phyloP scores from a whole-genome alignment of 345 rosid species.

The Pelargonium nanum region DNA sequence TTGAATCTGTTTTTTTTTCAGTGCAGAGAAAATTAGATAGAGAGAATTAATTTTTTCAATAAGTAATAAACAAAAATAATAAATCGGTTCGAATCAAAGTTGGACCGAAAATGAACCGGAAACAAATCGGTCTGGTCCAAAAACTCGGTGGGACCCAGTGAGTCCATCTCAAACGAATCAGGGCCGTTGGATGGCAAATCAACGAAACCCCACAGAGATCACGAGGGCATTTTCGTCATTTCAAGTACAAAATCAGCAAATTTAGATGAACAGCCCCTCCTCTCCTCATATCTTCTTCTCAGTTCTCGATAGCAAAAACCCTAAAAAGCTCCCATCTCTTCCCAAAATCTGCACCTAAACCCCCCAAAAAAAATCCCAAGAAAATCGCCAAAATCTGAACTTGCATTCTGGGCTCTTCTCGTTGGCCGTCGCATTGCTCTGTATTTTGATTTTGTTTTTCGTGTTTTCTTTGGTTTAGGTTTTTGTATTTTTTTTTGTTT shows the following conservation, averaged over 20 bases:
- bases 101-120: no score
- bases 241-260: not conserved
- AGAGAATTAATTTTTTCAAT: no score
- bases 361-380: not conserved
- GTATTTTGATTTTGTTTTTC: not conserved
- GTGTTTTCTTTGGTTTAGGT: not conserved
- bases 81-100: no score
- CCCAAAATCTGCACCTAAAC: not conserved
- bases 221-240: not conserved
- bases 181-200: constrained; percentile 3
- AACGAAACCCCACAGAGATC: no score
- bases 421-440: not conserved
- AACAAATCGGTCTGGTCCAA: no score
- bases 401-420: not conserved
- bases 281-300: not conserved
- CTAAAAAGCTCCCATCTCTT: not conserved
- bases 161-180: constrained; percentile 1
- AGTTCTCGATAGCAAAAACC: not conserved
- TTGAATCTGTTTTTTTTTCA: no score
- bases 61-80: no score
- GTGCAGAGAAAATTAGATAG: no score
- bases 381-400: no score
- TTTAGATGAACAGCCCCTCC: not conserved
- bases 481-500: not conserved
- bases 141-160: no score